Base-by-base conservation (phyloP, 208 protist species). In the Wallacemonas sp. region DNA sequence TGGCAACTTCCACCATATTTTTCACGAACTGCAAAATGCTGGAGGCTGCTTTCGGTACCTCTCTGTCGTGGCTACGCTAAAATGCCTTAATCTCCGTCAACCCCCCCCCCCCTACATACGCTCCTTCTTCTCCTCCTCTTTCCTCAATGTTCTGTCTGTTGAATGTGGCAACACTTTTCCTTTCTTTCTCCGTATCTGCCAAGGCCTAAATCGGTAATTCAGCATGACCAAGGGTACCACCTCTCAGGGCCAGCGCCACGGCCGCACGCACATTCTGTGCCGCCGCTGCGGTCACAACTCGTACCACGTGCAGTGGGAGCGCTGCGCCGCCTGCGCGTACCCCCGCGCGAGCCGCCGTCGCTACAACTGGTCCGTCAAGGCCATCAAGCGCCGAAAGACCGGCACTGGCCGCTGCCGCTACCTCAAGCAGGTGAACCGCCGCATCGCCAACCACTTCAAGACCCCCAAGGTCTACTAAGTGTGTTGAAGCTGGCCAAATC, bases 351-450 rank as follows among this genome's bases (percentile, higher is more conserved):
- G 95, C 70, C 94, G 96, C 72, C 89, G 99, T 70, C 94, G 88
- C 89, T 98, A 95, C 88, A 98, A 98, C 88, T 99, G 98, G 98
- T 89, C 79, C 47, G 80, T 94, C 38, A 99, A 99, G 93, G 91
- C 98, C 62, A 95, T 98, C 73, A 97, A 98, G 86, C 93, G 99
- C 78, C 97, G 97, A 66, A 98, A 91, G 47, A 99, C 97, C 38
- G 99, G 99, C 72, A 99, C 98, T 54, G 99, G 99, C 65, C 96
- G 99, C 88, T 98, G 96, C 82, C 81, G 95, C 72, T 96, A 99
- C 90, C 80, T 99, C 27, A 99, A 99, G 87, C 67, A 80, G 42
- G 91, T 99, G 39, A 90, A 97, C 82, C 95, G 96, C 81, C 90
- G 91, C 68, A 98, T 98, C 85, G 97, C 93, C 67, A 99, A 99